Evolutionary conservation across 1,284 basidiomycete species (phyloP).

Genomic region (Nidula niveotomentosa): DNA sequence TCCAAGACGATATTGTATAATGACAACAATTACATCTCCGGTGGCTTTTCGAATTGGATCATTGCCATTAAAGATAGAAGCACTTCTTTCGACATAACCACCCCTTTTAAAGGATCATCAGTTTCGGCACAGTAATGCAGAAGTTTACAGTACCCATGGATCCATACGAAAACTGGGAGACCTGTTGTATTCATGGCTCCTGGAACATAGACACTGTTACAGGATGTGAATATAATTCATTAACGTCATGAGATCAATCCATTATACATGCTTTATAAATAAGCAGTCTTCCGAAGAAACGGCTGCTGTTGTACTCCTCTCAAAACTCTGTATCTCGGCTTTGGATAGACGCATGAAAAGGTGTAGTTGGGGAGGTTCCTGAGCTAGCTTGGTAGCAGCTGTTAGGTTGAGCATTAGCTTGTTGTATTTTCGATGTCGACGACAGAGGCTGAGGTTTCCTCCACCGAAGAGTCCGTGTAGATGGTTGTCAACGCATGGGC

Average conservation of each 20-base stretch:
- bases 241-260: constrained; percentile 1
- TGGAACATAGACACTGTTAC: constrained; percentile 24
- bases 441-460: constrained; percentile 28
- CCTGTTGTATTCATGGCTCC: constrained; percentile 11
- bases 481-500: not conserved
- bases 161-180: constrained; percentile 39
- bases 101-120: constrained; percentile 13
- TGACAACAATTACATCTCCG: constrained; percentile 31
- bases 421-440: constrained; percentile 23
- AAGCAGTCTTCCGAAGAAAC: constrained; percentile 36
- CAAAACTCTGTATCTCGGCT: constrained; percentile 1
- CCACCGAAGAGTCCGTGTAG: constrained; percentile 27
- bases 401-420: constrained; percentile 27
- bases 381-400: constrained; percentile 22
- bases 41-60: constrained; percentile 22
- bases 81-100: constrained; percentile 24
- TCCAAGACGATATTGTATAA: constrained; percentile 41
- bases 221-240: not conserved
- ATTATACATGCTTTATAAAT: constrained; percentile 32
- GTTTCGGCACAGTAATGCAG: too few species aligned
- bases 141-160: constrained; percentile 30
- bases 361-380: constrained; percentile 18
- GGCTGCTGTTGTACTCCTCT: constrained; percentile 1
- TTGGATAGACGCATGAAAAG: constrained; percentile 13
- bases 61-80: constrained; percentile 13